These are phyloP conservation scores for Lasiosphaeria miniovina DNA, from an alignment of 495 filamentous ascomycete genomes.

Conservation along the genomic window DNA sequence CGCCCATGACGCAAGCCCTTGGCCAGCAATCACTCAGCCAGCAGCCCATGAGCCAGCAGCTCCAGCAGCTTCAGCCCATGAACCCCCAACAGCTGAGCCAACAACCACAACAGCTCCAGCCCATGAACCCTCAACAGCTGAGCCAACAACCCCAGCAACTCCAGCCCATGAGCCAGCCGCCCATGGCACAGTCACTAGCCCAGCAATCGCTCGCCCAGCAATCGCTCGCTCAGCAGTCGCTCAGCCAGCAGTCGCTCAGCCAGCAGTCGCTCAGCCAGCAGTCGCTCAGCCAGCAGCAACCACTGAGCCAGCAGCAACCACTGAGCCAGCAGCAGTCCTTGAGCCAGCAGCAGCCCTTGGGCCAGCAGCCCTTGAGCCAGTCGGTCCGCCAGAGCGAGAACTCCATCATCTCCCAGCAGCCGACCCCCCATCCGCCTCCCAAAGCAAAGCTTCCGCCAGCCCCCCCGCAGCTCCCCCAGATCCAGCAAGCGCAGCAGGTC, in stretches of 20 bases:
- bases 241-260: not conserved
- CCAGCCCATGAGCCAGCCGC: slow-evolving; percentile 17
- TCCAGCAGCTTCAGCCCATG: slow-evolving; percentile 9
- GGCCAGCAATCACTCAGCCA: slow-evolving; percentile 18
- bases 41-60: slow-evolving; percentile 16
- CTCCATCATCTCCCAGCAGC: slow-evolving; percentile 29
- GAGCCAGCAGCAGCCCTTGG: too few species aligned
- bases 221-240: too few species aligned
- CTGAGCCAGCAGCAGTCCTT: not conserved
- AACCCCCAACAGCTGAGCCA: slow-evolving; percentile 4
- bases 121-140: slow-evolving; percentile 19
- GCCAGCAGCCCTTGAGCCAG: slow-evolving; percentile 10
- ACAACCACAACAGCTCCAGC: slow-evolving; percentile 14
- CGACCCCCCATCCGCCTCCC: slow-evolving; percentile 24
- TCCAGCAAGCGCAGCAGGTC: slow-evolving; percentile 26
- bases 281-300: not conserved
- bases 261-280: not conserved
- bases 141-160: slow-evolving; percentile 18
- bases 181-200: slow-evolving; percentile 17
- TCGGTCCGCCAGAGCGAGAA: slow-evolving; percentile 31
- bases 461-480: slow-evolving; percentile 26
- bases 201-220: slow-evolving; percentile 22
- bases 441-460: slow-evolving; percentile 28
- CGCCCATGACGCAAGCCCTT: slow-evolving; percentile 16
- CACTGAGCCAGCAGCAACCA: not conserved